phyloP scores from a whole-genome alignment of 2,329 filamentous ascomycete species.

The Lasiodiplodia theobromae region DNA sequence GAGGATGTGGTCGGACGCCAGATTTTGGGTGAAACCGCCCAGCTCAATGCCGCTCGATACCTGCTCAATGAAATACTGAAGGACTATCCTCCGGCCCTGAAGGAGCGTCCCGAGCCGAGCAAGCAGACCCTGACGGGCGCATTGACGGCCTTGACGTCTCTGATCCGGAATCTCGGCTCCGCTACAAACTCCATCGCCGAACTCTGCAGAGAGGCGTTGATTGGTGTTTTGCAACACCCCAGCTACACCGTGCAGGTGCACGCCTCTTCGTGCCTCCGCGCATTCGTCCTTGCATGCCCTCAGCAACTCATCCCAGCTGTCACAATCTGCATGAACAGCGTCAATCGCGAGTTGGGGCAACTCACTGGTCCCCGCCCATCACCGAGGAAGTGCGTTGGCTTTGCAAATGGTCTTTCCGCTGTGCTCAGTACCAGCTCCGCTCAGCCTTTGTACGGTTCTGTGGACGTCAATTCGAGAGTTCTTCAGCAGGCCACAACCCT shows the following conservation, averaged over 20 bases:
- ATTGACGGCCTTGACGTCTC: slow-evolving; percentile 77
- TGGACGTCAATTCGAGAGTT: slow-evolving; percentile 92
- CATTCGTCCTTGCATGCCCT: slow-evolving; percentile 87
- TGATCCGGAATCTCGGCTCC: slow-evolving; percentile 82
- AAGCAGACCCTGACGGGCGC: slow-evolving; percentile 85
- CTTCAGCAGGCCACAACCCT: slow-evolving; percentile 90
- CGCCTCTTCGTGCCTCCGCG: slow-evolving; percentile 83
- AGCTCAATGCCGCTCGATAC: slow-evolving; percentile 79
- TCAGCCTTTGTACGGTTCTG: slow-evolving; percentile 90
- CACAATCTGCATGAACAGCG: slow-evolving; percentile 95
- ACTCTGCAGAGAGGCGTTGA: slow-evolving; percentile 79
- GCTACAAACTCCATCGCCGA: slow-evolving; percentile 83
- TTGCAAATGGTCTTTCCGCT: slow-evolving; percentile 89
- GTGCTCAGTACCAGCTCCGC: slow-evolving; percentile 87
- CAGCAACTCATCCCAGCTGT: slow-evolving; percentile 90
- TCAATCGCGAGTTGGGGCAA: slow-evolving; percentile 83
- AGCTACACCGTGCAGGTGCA: slow-evolving; percentile 96
- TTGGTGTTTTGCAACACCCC: slow-evolving; percentile 91
- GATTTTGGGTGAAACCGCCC: slow-evolving; percentile 88
- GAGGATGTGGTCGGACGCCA: slow-evolving; percentile 82
- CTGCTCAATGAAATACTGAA: slow-evolving; percentile 89
- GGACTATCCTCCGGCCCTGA: slow-evolving; percentile 89
- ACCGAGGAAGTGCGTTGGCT: slow-evolving; percentile 83
- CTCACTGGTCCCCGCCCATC: slow-evolving; percentile 78
- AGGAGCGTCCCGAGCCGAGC: slow-evolving; percentile 85